Evolutionary conservation across 345 rosid genomes (phyloP), one percentile per base, ranked within the genome.

Genomic region (Pistacia integerrima): DNA sequence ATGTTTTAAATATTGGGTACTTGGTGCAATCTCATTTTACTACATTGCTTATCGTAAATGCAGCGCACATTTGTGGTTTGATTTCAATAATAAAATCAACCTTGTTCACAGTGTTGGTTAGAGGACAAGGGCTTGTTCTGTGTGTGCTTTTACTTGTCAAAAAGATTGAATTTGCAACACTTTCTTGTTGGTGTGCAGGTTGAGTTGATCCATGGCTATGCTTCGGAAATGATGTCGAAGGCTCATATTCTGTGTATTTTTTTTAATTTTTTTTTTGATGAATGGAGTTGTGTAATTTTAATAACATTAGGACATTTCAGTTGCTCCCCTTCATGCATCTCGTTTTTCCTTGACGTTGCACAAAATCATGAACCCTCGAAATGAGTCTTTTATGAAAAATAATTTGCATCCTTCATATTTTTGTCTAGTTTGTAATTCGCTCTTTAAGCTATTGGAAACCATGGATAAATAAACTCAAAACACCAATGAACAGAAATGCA

Each of bases 171-270:
- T 11, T 64, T 2, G 6, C 20, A 13, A 36, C 41, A 3, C 63
- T 17, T 64, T 16, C 46, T 64, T 33, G 1, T 5, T 14, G 33
- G 33, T 30, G 22, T 8, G 81, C 82, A 84, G 82, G 67, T 73
- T 64, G 76, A 44, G 58, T 41, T 73, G 70, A 59, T 74, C 77
- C 51, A 65, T 49, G 76, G 30, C 67, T 69, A 3, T 5, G 70
- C 67, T 56, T 69, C 13, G 28, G 64, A 80, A 77, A 77, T 55
- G 55, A 67, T 51, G 67, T 33, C 76, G 14, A 36, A 69, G 68
- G 57, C 74, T 52, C 13, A 54, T 55, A 74, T 65, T 35, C 11
- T 20, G 60, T 52, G 25, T 22, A 0, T 25, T 25, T 25, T 1
- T 65, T 74, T 52, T 61, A n/a, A n/a, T 59, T 76, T 73, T 25